These are phyloP conservation scores for Lyophyllum semitale DNA, from an alignment of 768 basidiomycete genomes.

Conservation along the genomic window DNA sequence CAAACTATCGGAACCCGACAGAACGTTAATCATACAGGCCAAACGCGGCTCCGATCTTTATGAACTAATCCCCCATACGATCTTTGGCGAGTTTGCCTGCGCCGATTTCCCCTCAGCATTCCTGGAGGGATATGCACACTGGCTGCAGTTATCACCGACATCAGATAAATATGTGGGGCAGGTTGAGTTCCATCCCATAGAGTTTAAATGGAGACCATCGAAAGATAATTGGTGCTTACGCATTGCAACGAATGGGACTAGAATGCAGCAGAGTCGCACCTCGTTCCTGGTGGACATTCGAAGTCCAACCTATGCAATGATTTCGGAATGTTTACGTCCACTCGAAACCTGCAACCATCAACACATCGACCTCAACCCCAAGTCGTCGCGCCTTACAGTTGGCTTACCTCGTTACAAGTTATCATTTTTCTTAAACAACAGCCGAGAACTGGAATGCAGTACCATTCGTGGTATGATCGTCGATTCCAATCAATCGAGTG, in stretches of 20 bases:
- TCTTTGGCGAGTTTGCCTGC: constrained; percentile 8
- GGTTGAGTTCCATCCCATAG: constrained; percentile 34
- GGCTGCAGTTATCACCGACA: constrained; percentile 27
- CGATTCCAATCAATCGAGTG: constrained; percentile 40
- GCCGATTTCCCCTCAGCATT: constrained; percentile 32
- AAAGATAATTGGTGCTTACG: constrained; percentile 29
- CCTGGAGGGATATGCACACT: constrained; percentile 31
- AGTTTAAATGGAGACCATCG: constrained; percentile 27
- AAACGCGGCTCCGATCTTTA: background rate
- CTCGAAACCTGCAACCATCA: constrained; percentile 12
- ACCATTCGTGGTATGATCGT: constrained; percentile 44
- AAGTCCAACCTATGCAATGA: constrained; percentile 23
- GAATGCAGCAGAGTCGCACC: constrained; percentile 10
- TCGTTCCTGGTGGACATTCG: constrained; percentile 26
- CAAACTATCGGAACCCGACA: background rate
- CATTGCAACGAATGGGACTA: constrained; percentile 16
- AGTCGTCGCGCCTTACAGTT: constrained; percentile 21
- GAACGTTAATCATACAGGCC: background rate
- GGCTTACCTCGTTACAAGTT: constrained; percentile 42
- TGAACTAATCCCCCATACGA: constrained; percentile 35
- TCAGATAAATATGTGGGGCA: constrained; percentile 1
- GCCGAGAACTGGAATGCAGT: constrained; percentile 35
- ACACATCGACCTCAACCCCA: constrained; percentile 9
- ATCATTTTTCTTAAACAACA: constrained; percentile 37
- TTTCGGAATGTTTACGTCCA: constrained; percentile 18